phyloP scores from a whole-genome alignment of 2,329 filamentous ascomycete genomes.

The Trichoderma endophyticum region DNA sequence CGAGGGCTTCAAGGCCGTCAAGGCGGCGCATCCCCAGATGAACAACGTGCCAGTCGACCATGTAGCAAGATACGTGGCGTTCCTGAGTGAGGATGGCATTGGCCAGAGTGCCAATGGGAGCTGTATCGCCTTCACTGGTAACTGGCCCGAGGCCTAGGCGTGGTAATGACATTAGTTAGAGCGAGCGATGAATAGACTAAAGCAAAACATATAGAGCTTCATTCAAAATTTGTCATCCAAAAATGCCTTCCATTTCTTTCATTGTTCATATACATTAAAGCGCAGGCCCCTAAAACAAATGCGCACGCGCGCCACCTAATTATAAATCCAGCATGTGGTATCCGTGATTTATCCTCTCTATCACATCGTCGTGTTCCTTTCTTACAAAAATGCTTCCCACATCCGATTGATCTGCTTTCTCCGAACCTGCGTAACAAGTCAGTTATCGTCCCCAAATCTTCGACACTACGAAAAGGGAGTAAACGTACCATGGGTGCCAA shows the following conservation, averaged over 20 bases:
- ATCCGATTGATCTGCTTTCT: constrained; percentile 66
- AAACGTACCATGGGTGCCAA: constrained; percentile 80
- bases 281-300: not conserved
- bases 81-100: constrained; percentile 32
- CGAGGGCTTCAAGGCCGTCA: constrained; percentile 31
- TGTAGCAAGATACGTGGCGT: constrained; percentile 40
- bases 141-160: constrained; percentile 35
- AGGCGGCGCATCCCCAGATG: constrained; percentile 29
- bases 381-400: constrained; percentile 48
- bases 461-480: not conserved
- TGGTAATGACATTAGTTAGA: not conserved
- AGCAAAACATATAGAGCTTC: not conserved
- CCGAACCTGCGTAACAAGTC: constrained; percentile 41
- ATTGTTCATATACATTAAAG: constrained; percentile 15
- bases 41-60: constrained; percentile 32
- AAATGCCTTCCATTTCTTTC: not conserved
- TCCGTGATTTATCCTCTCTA: constrained; percentile 18
- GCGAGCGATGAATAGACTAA: not conserved
- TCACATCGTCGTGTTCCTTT: constrained; percentile 12
- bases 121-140: constrained; percentile 34
- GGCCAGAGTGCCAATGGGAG: constrained; percentile 35
- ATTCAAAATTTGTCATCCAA: not conserved
- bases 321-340: constrained; percentile 6
- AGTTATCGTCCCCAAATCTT: constrained; percentile 31
- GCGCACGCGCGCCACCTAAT: not conserved